Base-by-base conservation (phyloP, 495 filamentous ascomycete genomes). In the Diplogelasinospora grovesii region DNA sequence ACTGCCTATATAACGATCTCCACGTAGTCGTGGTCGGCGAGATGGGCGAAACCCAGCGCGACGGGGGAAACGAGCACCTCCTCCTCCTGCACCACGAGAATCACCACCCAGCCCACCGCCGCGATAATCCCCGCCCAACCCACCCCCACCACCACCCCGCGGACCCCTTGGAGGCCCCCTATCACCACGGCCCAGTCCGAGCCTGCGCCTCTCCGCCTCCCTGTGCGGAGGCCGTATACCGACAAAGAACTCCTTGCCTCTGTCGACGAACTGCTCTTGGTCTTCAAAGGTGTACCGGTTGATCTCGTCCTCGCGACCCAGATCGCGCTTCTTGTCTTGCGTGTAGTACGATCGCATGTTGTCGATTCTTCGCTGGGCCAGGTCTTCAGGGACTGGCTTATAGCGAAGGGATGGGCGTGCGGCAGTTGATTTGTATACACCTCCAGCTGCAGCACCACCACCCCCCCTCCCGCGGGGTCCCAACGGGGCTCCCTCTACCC, bases 241-340 rank as follows among this genome's bases (percentile, higher is more conserved):
- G 23, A 68, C 50, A 49, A 78, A 75, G 48, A 78, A 78, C 56
- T 94, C 87, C 4, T 74, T 73, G 3, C 87, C 89, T 44, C 75
- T 65, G 60, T 94, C 86, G 32, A 93, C 83, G 31, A 94, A 71
- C 0, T 58, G 30, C 44, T 81, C 76, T 1, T 70, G 74, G 40
- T 83, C 70, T 63, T 93, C 85, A 52, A 94, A 95, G 0, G 79
- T 82, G 57, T 83, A 90, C 22, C 85, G 70, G 35, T 83, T 75
- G 43, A 58, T 60, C 29, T 60, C 57, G 58, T 79, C 79, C 18
- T 86, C 77, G 28, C 78, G 77, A 25, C 77, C 78, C 20, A 77
- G 64, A 25, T 68, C 57, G 8, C 57, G 68, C 49, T 45, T 56
- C 45, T 46, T 61, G 56, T 53, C 66, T 29, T 50, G 73, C 53